Conservation (phyloP, 257 asterid species). For the Voacanga thouarsii region DNA sequence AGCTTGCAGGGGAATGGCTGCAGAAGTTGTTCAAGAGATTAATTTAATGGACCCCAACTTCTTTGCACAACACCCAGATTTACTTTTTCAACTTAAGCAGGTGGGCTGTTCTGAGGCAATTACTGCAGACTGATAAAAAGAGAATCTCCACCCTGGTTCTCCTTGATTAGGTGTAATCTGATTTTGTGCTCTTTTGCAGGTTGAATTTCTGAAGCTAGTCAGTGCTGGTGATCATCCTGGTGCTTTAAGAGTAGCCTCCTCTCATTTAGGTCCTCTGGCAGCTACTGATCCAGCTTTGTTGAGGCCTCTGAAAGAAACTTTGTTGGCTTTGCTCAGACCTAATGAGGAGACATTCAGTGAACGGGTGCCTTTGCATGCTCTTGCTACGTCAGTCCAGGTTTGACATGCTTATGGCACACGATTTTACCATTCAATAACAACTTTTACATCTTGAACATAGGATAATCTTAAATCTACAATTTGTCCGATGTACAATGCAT, state of each 20-base stretch:
- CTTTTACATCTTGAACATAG: background rate
- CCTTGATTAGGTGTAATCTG: constrained; percentile 9
- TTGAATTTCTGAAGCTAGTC: constrained; percentile 84
- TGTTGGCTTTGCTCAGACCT: constrained; percentile 72
- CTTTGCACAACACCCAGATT: constrained; percentile 59
- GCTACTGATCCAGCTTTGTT: constrained; percentile 66
- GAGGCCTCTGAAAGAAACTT: constrained; percentile 86
- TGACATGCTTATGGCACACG: background rate
- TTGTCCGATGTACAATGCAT: background rate
- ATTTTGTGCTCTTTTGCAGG: constrained; percentile 34
- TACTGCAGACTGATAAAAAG: background rate
- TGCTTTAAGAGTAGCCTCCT: constrained; percentile 80
- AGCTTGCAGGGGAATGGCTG: constrained; percentile 81
- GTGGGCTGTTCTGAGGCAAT: constrained; percentile 29
- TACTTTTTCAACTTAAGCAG: constrained; percentile 94
- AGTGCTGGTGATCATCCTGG: constrained; percentile 66
- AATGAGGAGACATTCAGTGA: constrained; percentile 61
- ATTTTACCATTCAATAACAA: background rate
- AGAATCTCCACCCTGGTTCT: background rate
- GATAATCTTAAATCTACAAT: background rate
- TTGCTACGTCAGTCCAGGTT: constrained; percentile 96
- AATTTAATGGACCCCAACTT: constrained; percentile 69
- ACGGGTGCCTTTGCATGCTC: constrained; percentile 62
- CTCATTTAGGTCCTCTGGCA: constrained; percentile 95
- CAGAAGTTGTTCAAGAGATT: constrained; percentile 85